These are phyloP conservation scores for Vitellaria paradoxa DNA, from an alignment of 179 eudicot genomes.

Conservation along the genomic window DNA sequence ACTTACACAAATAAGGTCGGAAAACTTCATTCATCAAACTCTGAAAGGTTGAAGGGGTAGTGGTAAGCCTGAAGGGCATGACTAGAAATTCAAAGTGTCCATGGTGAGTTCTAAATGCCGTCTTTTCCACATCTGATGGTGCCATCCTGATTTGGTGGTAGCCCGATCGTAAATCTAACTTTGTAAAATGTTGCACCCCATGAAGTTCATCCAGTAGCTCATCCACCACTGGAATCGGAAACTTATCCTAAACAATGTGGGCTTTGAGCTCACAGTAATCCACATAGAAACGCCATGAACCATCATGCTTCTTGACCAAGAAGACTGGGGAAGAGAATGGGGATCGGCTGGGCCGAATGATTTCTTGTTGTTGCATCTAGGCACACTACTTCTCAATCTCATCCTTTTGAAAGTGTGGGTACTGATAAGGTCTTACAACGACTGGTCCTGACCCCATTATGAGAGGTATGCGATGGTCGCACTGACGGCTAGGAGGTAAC, in stretches of 20 bases:
- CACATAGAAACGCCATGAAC: background rate
- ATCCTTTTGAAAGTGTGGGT: background rate
- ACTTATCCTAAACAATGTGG: background rate
- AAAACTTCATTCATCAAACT: constrained; percentile 7
- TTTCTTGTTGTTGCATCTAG: background rate
- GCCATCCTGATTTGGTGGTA: constrained; percentile 10
- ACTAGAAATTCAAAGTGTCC: constrained; percentile 19
- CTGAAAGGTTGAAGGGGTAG: constrained; percentile 19
- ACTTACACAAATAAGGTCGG: background rate
- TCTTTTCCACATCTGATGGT: background rate
- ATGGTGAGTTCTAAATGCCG: constrained; percentile 12
- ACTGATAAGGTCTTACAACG: no score
- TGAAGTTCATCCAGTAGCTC: background rate
- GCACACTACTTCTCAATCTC: background rate
- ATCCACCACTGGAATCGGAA: background rate
- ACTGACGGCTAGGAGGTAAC: background rate
- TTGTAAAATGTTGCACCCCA: background rate
- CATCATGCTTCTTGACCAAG: background rate
- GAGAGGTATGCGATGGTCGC: background rate
- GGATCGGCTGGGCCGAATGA: background rate
- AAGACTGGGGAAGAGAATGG: background rate
- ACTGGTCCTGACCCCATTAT: background rate
- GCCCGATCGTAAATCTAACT: constrained; percentile 4
- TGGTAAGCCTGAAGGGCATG: constrained; percentile 20
- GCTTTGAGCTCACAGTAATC: background rate